phyloP scores from a whole-genome alignment of 352 stramenopile species.

The Phytophthora brassicae region DNA sequence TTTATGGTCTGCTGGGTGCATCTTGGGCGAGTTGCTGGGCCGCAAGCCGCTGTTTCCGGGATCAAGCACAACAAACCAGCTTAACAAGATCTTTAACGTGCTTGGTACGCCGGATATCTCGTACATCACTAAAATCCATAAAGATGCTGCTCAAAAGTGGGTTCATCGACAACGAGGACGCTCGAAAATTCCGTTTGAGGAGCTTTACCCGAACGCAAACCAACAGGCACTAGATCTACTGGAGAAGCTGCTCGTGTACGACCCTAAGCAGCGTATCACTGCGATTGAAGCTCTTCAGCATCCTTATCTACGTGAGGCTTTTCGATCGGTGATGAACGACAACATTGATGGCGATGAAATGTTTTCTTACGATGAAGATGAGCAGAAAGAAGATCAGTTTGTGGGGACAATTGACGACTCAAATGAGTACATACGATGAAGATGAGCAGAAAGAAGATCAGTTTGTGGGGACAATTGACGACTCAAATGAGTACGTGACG shows the following conservation, averaged over 20 bases:
- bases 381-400: conserved; percentile 69
- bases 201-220: conserved; percentile 81
- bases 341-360: conserved; percentile 19
- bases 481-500: conserved; percentile 66
- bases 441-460: conserved; percentile 59
- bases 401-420: conserved; percentile 65
- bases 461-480: conserved; percentile 69
- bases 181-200: conserved; percentile 60
- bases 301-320: conserved; percentile 87
- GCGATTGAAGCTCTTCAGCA: conserved; percentile 95
- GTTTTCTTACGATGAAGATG: conserved; percentile 44
- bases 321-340: conserved; percentile 44
- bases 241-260: conserved; percentile 71
- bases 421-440: conserved; percentile 61
- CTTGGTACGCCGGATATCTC: conserved; percentile 84
- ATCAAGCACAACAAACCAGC: conserved; percentile 94
- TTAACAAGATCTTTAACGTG: conserved; percentile 96
- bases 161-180: conserved; percentile 61
- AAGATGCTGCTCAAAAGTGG: conserved; percentile 73
- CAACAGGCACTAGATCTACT: conserved; percentile 66
- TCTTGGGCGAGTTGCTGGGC: conserved; percentile 95
- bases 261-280: conserved; percentile 70
- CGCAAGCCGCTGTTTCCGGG: conserved; percentile 96
- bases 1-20: conserved; percentile 92
- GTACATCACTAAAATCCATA: conserved; percentile 67